A percentile compares a stretch with the other conserved stretches of the same genome.
phyloP scores from a whole-genome alignment of 805 yeast species.

The Nakazawaea ambrosiae region DNA sequence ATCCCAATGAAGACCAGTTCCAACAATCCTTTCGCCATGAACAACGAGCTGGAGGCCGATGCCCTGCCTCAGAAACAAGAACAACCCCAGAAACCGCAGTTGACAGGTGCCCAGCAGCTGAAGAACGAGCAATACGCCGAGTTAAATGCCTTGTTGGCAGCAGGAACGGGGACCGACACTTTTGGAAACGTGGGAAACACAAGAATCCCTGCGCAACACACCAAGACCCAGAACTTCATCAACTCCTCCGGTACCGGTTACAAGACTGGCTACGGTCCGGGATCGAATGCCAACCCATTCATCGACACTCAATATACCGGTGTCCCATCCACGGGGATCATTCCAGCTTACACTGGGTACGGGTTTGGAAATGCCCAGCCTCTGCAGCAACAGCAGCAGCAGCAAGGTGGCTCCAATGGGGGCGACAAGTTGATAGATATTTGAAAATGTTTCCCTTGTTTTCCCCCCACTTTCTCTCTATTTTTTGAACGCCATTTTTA shows the following conservation, averaged over 20 bases:
- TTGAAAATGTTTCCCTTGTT: conserved; percentile 17
- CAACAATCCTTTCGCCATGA: conserved; percentile 70
- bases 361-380: conserved; percentile 81
- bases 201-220: conserved; percentile 90
- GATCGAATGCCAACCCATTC: conserved; percentile 61
- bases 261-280: conserved; percentile 39
- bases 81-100: conserved; percentile 27
- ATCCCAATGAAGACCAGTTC: conserved; percentile 63
- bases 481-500: too few species aligned
- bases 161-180: conserved; percentile 90
- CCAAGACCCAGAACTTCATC: conserved; percentile 71
- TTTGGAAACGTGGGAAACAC: conserved; percentile 82
- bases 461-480: neutral
- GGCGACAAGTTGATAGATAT: conserved; percentile 39
- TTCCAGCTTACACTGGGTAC: conserved; percentile 85
- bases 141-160: conserved; percentile 69
- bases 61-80: conserved; percentile 24
- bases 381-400: conserved; percentile 24
- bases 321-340: conserved; percentile 53
- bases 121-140: conserved; percentile 59
- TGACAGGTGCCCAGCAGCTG: conserved; percentile 43
- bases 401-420: conserved; percentile 1
- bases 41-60: conserved; percentile 14
- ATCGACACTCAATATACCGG: conserved; percentile 68
- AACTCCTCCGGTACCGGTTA: conserved; percentile 87